Base-by-base conservation (phyloP, 2,329 filamentous ascomycete species). In the Apiospora sp. region DNA sequence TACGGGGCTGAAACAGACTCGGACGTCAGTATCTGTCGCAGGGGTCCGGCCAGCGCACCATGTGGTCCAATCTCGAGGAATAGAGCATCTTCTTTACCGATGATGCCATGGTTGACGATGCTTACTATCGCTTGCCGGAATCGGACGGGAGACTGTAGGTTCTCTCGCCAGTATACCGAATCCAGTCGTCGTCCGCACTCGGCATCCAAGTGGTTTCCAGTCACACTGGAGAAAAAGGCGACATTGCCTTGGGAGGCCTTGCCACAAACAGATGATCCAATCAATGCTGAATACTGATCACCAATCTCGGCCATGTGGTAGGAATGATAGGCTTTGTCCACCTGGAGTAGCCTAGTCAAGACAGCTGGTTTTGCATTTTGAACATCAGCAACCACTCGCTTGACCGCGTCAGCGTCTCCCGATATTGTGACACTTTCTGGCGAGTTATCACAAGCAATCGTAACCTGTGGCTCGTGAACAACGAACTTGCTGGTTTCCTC, bases 381-480 rank as follows among this genome's bases (percentile, higher is more conserved):
- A 37, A 37, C 7, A 7, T 7, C 34, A 7, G 34, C 34, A 2
- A 2, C 43, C 12, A 46, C 43, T 46, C 43, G 43, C 43, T 37
- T 3, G 34, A 37, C 34, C 34, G 34, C 34, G 34, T 7, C 34
- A 4, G 84, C 84, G 7, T 86, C 84, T 10, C 86, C 86, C n/a
- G 85, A 86, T 54, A 86, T 85, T 10, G 87, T 81, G 24, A 85
- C 84, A 73, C 87, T 86, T 22, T 84, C 79, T 2, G 79, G 73
- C 3, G 87, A 83, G 64, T 84, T 81, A 2, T 85, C 83, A 58
- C 81, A 82, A n/a, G 37, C 67, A 13, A 67, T 43, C 6, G 37
- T 14, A 2, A 68, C 67, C 2, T 81, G 79, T 16, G 16, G 13
- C 2, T 30, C 61, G 1, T 19, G 22, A 8, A n/a, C 22, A 3